phyloP scores from a whole-genome alignment of 78 protist species.

The Mantamonas sphyraenae region DNA sequence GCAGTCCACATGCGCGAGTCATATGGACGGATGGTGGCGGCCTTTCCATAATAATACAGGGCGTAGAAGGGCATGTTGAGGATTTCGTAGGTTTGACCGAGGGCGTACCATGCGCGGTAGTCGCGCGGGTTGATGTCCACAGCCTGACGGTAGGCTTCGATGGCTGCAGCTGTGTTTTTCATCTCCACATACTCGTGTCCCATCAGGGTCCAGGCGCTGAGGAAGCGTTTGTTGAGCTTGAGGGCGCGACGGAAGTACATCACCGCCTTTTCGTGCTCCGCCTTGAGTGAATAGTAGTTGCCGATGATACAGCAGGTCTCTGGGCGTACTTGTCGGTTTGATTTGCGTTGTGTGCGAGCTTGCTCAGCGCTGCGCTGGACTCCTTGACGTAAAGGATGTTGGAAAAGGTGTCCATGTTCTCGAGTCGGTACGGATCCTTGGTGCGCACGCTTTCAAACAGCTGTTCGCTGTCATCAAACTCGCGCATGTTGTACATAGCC shows the following conservation, averaged over 20 bases:
- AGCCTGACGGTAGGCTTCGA: conserved; percentile 84
- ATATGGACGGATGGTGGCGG: conserved; percentile 61
- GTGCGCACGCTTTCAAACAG: conserved; percentile 34
- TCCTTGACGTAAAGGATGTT: conserved; percentile 84
- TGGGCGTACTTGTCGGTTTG: conserved; percentile 74
- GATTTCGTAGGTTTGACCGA: conserved; percentile 90
- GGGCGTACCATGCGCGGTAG: conserved; percentile 95
- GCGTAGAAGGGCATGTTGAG: conserved; percentile 73
- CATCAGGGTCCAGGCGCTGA: conserved; percentile 91
- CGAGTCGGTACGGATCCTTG: conserved; percentile 69
- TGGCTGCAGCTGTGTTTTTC: conserved; percentile 75
- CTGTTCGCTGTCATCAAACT: conserved; percentile 50
- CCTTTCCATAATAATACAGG: conserved; percentile 76
- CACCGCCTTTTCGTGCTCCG: conserved; percentile 85
- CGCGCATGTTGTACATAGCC: conserved; percentile 54
- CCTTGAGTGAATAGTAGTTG: conserved; percentile 71
- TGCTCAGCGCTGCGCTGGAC: conserved; percentile 26
- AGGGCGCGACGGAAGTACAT: conserved; percentile 74
- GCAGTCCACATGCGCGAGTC: conserved; percentile 86
- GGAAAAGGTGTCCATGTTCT: conserved; percentile 73
- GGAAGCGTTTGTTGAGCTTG: conserved; percentile 31
- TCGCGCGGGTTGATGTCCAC: conserved; percentile 73
- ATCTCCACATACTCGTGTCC: conserved; percentile 92
- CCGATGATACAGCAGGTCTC: conserved; percentile 88
- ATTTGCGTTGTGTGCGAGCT: conserved; percentile 52